Percentiles rank a stretch among this genome's conserved stretches.
These are phyloP conservation scores for Ambrosiella xylebori DNA, from an alignment of 2,329 filamentous ascomycete species.

Conservation along the genomic window DNA sequence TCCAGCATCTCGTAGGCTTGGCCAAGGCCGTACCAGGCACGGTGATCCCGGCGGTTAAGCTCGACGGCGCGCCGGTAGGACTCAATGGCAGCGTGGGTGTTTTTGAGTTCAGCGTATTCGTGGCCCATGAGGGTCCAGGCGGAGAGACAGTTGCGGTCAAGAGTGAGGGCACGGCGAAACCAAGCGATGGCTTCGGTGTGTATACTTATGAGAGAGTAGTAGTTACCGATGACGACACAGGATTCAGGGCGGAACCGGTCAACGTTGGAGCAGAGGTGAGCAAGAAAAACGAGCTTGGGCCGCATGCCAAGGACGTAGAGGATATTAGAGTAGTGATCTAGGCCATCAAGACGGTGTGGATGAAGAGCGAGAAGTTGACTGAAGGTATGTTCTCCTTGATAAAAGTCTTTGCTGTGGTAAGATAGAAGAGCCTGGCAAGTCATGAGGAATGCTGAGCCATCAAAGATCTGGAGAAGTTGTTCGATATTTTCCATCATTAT, in stretches of 20 bases:
- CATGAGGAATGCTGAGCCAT: conserved; percentile 71
- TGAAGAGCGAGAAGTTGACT: conserved; percentile 65
- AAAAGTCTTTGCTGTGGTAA: conserved; percentile 77
- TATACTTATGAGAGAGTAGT: conserved; percentile 83
- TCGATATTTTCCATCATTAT: conserved; percentile 43
- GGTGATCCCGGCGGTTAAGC: conserved; percentile 87
- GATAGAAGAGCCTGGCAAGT: conserved; percentile 76
- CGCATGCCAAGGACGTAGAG: conserved; percentile 80
- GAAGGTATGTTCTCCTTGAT: conserved; percentile 48
- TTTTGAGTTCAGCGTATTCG: conserved; percentile 96
- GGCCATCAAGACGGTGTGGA: conserved; percentile 60
- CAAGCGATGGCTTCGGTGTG: conserved; percentile 98
- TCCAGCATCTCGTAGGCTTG: conserved; percentile 96
- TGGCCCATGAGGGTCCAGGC: conserved; percentile 99
- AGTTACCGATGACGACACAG: conserved; percentile 92
- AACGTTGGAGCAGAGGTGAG: conserved; percentile 74
- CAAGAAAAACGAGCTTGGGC: conserved; percentile 81
- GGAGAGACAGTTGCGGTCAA: conserved; percentile 79
- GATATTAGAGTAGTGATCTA: conserved; percentile 96
- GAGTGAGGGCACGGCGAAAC: conserved; percentile 77
- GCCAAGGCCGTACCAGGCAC: conserved; percentile 92
- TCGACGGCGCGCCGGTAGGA: conserved; percentile 91
- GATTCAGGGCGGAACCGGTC: conserved; percentile 96
- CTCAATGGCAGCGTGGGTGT: conserved; percentile 94
- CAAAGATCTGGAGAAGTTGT: conserved; percentile 70